Evolutionary conservation across 2,329 filamentous ascomycete genomes (phyloP).

Genomic region (Fusarium sp.): DNA sequence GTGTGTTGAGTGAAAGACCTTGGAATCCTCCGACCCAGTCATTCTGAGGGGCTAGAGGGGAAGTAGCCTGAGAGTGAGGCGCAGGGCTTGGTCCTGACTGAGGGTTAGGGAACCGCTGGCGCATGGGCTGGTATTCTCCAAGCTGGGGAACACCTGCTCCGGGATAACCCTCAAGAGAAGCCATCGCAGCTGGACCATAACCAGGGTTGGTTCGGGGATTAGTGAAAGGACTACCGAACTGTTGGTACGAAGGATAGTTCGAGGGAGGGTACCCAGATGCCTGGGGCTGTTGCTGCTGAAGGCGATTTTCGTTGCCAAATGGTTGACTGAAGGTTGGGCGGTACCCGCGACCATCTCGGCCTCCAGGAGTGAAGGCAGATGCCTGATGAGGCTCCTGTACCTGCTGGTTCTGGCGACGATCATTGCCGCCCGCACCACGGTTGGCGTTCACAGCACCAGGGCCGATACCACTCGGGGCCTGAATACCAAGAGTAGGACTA

Average conservation of each 20-base stretch:
- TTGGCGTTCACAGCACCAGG: constrained; percentile 72
- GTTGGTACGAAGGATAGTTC: constrained; percentile 51
- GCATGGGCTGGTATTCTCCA: constrained; percentile 59
- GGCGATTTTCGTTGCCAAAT: constrained; percentile 57
- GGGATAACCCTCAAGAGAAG: constrained; percentile 48
- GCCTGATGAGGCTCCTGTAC: constrained; percentile 49
- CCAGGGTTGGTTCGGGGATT: constrained; percentile 47
- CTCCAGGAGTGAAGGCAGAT: constrained; percentile 51
- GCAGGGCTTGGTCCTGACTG: constrained; percentile 51
- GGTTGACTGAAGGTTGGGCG: constrained; percentile 57
- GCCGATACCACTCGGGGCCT: constrained; percentile 74
- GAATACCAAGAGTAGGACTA: constrained; percentile 77
- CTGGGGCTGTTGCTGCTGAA: constrained; percentile 45
- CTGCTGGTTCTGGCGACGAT: constrained; percentile 63
- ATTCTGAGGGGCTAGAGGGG: constrained; percentile 58
- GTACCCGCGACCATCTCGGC: constrained; percentile 55
- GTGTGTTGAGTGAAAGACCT: constrained; percentile 76
- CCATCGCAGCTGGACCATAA: constrained; percentile 47
- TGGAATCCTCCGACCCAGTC: constrained; percentile 76
- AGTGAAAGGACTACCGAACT: constrained; percentile 49
- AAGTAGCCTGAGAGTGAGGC: constrained; percentile 53
- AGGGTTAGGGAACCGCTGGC: constrained; percentile 59
- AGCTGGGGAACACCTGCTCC: constrained; percentile 50
- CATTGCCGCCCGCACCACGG: constrained; percentile 55
- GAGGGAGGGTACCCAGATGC: constrained; percentile 50